Base-by-base conservation (phyloP, 1,139 yeast species). In the Yamadazyma sp. region DNA sequence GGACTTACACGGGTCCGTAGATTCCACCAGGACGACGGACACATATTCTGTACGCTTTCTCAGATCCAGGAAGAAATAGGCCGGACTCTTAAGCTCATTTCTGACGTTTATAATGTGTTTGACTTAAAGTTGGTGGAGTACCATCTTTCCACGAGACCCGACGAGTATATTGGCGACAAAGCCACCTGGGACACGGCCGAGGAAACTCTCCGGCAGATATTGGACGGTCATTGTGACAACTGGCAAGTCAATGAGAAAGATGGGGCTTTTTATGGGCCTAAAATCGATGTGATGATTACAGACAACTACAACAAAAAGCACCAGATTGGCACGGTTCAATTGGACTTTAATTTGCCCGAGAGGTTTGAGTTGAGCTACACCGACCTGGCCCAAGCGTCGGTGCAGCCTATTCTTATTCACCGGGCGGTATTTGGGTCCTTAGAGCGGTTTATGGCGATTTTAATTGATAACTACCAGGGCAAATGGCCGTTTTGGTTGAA, bases 401-500 rank as follows among this genome's bases (percentile, higher is more conserved):
- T 74, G 36, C 33, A 13, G 15, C 99, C 99, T 2, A 92, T 92
- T 25, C 80, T 92, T 86, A 79, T 92, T 24, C 99, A 92, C 56
- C 74, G 99, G 41, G 98, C 98, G 0, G 89, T 92, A 2, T 86
- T 88, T 54, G 99, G 99, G 0, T 87, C 96, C 0, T 73, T 92
- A 17, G 98, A 92, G 60, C 74, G 99, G 50, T 90, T 92, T 61
- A 70, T 92, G 61, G 97, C 97, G 3, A 79, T 94, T 47, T 69
- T 92, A 43, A 79, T 90, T 35, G 98, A 94, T 57, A 96, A 90
- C 52, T 90, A 81, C 59, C 79, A 79, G 40, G 99, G 98, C 0
- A 85, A 85, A 50, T 92, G 99, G 98, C 99, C 99, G 10, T 92
- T 94, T 58, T 92, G 98, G 98, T 63, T 92, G 42, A 87, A 86